Evolutionary conservation across 257 asterid species (phyloP).

Genomic region (Scutellaria galericulata): DNA sequence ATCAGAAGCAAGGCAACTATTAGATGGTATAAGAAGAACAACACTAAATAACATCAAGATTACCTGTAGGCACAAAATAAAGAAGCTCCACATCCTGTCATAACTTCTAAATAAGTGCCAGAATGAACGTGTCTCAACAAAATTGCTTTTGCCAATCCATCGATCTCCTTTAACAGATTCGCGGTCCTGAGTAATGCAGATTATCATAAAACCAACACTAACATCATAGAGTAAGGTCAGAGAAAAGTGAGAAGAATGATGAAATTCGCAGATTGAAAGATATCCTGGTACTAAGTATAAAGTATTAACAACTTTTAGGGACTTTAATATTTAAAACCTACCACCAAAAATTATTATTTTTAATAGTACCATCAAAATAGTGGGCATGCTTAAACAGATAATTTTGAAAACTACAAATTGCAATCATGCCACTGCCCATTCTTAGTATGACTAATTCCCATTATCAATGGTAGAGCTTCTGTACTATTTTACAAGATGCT

Average conservation of each 20-base stretch:
- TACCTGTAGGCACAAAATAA: slow-evolving; percentile 87
- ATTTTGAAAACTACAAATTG: not conserved
- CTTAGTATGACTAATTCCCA: not conserved
- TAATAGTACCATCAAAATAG: slow-evolving; percentile 23
- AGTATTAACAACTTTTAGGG: not conserved
- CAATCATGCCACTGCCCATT: not conserved
- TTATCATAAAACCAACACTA: slow-evolving; percentile 29
- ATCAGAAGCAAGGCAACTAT: slow-evolving; percentile 26
- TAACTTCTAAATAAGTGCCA: slow-evolving; percentile 89
- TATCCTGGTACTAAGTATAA: not conserved
- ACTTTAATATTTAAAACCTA: not conserved
- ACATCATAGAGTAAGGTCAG: slow-evolving; percentile 15
- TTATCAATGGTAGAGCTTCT: not conserved
- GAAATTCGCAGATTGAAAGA: slow-evolving; percentile 11
- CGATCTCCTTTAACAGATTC: slow-evolving; percentile 56
- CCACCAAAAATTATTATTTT: not conserved
- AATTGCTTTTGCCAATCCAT: slow-evolving; percentile 91
- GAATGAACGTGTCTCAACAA: slow-evolving; percentile 90
- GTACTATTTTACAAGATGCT: not conserved
- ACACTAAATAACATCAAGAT: slow-evolving; percentile 26
- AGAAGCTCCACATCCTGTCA: slow-evolving; percentile 98
- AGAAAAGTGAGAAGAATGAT: slow-evolving; percentile 24
- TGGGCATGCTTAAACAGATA: not conserved
- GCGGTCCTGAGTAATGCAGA: slow-evolving; percentile 54
- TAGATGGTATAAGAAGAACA: slow-evolving; percentile 26